Evolutionary conservation across 139 green algal genomes (phyloP).

Genomic region (Chlorella vulgaris): DNA sequence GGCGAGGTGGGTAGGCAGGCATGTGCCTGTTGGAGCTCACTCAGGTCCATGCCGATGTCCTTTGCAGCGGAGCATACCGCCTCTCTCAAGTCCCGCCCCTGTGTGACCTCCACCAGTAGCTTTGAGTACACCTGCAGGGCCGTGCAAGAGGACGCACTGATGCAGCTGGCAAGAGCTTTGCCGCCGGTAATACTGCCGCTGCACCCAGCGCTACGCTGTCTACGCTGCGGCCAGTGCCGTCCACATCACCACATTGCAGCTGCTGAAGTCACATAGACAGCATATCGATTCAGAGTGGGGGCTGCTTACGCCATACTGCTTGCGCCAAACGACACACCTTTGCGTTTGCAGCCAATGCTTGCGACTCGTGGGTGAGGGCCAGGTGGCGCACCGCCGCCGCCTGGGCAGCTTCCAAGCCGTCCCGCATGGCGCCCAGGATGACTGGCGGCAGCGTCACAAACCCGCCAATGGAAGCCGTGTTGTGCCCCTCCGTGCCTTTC

Average conservation of each 20-base stretch:
- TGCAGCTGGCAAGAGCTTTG: background rate
- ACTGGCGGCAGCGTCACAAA: slow-evolving; percentile 33
- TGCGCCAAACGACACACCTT: background rate
- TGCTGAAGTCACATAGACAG: background rate
- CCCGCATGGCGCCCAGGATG: background rate
- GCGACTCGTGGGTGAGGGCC: slow-evolving; percentile 24
- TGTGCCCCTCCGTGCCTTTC: slow-evolving; percentile 29
- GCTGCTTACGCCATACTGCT: background rate
- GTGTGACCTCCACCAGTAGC: slow-evolving; percentile 2
- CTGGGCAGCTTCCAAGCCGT: slow-evolving; percentile 10
- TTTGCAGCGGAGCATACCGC: background rate
- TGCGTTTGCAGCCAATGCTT: background rate
- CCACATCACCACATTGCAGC: too few relatives aligned
- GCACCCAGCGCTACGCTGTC: background rate
- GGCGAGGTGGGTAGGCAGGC: too few relatives aligned
- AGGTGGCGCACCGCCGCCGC: slow-evolving; percentile 20
- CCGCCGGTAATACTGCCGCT: background rate
- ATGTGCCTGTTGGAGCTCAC: background rate
- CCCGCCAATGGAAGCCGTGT: slow-evolving; percentile 28
- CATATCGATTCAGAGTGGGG: background rate
- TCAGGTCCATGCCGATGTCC: slow-evolving; percentile 22
- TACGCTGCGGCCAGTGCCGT: too few relatives aligned
- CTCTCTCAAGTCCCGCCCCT: slow-evolving; percentile 1
- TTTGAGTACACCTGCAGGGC: slow-evolving; percentile 13
- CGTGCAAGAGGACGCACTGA: background rate